Conservation (phyloP, 805 yeast species). For the Ogataea allantospora region DNA sequence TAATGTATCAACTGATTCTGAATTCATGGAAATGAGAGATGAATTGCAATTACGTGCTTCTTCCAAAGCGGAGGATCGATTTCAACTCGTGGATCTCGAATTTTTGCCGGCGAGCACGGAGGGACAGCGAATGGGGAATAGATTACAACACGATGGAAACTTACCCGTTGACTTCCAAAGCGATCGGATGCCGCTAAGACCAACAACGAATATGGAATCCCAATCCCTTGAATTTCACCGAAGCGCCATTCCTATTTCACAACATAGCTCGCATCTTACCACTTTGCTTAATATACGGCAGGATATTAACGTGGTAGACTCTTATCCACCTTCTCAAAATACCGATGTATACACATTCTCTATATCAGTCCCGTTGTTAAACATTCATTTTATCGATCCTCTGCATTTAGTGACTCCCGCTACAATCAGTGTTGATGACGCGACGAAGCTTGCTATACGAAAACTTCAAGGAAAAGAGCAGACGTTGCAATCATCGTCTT, state of each 20-base stretch:
- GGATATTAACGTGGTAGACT: not conserved
- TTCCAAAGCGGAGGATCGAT: not conserved
- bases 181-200: too few relatives aligned
- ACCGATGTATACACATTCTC: not conserved
- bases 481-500: too few relatives aligned
- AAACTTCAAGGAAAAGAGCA: slow-evolving; percentile 24
- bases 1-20: slow-evolving; percentile 28
- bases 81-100: too few relatives aligned
- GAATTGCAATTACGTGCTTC: not conserved
- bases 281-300: not conserved
- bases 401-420: not conserved
- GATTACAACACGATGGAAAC: too few relatives aligned
- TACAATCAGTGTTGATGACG: not conserved
- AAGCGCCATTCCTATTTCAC: too few relatives aligned
- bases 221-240: too few relatives aligned
- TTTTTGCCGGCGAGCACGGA: too few relatives aligned
- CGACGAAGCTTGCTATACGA: slow-evolving; percentile 25
- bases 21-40: slow-evolving; percentile 17
- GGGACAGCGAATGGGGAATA: too few relatives aligned
- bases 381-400: not conserved
- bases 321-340: not conserved
- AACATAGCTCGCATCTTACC: too few relatives aligned
- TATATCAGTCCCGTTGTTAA: not conserved
- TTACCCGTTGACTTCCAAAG: too few relatives aligned
- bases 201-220: too few relatives aligned